Evolutionary conservation across 768 basidiomycete species (phyloP), one percentile per base, ranked within the genome.

Genomic region (Naganishia onofrii): DNA sequence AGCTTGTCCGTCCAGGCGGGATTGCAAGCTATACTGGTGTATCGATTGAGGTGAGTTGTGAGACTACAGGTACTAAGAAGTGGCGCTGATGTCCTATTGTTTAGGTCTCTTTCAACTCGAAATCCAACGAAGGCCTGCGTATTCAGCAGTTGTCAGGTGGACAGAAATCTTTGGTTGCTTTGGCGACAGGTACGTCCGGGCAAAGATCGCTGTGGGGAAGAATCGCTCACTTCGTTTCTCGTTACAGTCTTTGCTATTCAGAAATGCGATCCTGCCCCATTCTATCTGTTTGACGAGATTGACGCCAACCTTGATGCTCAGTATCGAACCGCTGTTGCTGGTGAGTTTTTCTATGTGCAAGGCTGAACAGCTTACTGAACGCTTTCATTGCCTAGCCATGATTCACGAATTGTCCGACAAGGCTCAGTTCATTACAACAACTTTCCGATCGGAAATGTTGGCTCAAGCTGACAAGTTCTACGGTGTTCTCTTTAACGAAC

Each of bases 221-320:
- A 51, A 29, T 51, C 31, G 26, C 79, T 60, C 21, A 51, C 13
- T 15, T 15, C 31, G 31, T 28, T 0, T 54, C 13, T 15, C 12
- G 31, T 56, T 34, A 0, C 76, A 91, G 94, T 99, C 29, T 98
- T 99, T 76, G 93, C 95, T 19, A 98, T 98, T 74, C 96, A 99
- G 82, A 97, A 96, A 82, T 98, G 95, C 78, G 96, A 99, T 76
- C 96, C 96, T 1, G 95, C 96, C 0, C 96, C 96, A 1, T 99
- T 99, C 84, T 98, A 98, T 81, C 85, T 99, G n/a, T 98, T 99
- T 76, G 96, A 99, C 78, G 96, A 98, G 89, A 98, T 99, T 77
- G 96, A 99, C 77, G 96, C 96, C 66, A 97, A 97, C 76, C 85
- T 99, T 56, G 95, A 97, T 74, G 93, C 94, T 6, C 93, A 98